A percentile compares a stretch with the other conserved stretches of the same genome.
phyloP scores from a whole-genome alignment of 352 stramenopile species.

The Phytophthora capsici region DNA sequence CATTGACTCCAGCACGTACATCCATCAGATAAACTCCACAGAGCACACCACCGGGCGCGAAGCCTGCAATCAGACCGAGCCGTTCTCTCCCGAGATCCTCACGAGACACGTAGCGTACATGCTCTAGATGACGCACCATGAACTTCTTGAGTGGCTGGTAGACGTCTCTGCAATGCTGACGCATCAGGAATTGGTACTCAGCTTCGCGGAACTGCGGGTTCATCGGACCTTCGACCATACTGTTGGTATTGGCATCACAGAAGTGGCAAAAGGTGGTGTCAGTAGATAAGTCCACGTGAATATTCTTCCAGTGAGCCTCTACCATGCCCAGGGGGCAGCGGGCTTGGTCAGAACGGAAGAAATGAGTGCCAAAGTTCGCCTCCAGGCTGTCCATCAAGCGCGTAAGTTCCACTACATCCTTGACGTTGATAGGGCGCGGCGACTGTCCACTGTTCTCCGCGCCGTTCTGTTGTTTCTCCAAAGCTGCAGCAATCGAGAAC shows the following conservation, averaged over 20 bases:
- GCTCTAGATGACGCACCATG: constrained; percentile 37
- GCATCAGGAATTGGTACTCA: constrained; percentile 39
- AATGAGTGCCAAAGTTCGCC: constrained; percentile 18
- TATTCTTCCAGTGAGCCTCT: constrained; percentile 33
- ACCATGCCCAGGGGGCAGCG: constrained; percentile 18
- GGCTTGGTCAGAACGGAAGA: constrained; percentile 14
- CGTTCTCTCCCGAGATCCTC: constrained; percentile 23
- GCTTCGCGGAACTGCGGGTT: constrained; percentile 35
- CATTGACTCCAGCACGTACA: constrained; percentile 12
- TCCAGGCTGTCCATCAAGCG: constrained; percentile 26
- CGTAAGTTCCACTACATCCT: constrained; percentile 23
- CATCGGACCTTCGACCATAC: constrained; percentile 31
- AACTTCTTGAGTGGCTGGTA: constrained; percentile 40
- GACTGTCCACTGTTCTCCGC: background rate
- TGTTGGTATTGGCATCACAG: constrained; percentile 26
- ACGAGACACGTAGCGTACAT: constrained; percentile 31
- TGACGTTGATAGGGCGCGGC: constrained; percentile 21
- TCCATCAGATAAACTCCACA: constrained; percentile 38
- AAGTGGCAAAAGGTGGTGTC: constrained; percentile 31
- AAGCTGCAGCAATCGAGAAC: constrained; percentile 20
- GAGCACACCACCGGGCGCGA: constrained; percentile 26
- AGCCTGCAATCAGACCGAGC: constrained; percentile 35
- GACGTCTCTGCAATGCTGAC: constrained; percentile 36
- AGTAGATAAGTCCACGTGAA: constrained; percentile 27
- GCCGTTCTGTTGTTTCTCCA: constrained; percentile 11